Percentiles rank a stretch among this genome's conserved stretches.
These are phyloP conservation scores for Ochromonas danica DNA, from an alignment of 108 stramenopile species.

Conservation along the genomic window DNA sequence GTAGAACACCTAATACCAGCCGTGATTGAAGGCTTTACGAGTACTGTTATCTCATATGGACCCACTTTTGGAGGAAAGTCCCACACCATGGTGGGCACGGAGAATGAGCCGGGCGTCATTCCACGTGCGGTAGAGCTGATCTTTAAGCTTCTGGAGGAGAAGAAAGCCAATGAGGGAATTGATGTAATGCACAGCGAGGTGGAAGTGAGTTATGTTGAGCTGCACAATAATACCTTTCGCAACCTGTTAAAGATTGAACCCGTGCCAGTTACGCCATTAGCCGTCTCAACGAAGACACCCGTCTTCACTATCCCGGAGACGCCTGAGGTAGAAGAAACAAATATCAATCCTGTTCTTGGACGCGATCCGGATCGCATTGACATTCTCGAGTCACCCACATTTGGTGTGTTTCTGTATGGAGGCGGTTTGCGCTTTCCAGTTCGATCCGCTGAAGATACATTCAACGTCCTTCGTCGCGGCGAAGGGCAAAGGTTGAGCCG, in stretches of 20 bases:
- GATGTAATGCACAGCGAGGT: neutral
- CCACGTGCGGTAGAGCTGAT: neutral
- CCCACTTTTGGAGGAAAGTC: neutral
- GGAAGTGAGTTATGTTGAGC: slow-evolving; percentile 11
- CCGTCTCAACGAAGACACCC: neutral
- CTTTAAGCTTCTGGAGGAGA: neutral
- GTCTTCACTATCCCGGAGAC: neutral
- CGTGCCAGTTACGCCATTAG: neutral
- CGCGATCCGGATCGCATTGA: neutral
- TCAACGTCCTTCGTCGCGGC: too few species aligned
- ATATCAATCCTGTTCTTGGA: neutral
- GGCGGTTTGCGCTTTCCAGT: neutral
- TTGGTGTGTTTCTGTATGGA: slow-evolving; percentile 13
- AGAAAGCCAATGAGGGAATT: neutral
- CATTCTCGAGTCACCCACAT: neutral
- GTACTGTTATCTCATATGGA: neutral
- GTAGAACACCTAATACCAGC: neutral
- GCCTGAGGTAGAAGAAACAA: neutral
- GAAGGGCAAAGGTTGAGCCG: too few species aligned
- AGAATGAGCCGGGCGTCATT: neutral
- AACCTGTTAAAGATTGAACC: neutral
- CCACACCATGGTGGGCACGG: neutral
- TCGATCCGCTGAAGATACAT: neutral
- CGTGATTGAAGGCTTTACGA: neutral
- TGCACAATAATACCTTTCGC: neutral